A percentile compares a stretch with the other conserved stretches of the same genome.
Evolutionary conservation across 495 filamentous ascomycete genomes (phyloP).

Genomic region (Jackrogersella minutella): DNA sequence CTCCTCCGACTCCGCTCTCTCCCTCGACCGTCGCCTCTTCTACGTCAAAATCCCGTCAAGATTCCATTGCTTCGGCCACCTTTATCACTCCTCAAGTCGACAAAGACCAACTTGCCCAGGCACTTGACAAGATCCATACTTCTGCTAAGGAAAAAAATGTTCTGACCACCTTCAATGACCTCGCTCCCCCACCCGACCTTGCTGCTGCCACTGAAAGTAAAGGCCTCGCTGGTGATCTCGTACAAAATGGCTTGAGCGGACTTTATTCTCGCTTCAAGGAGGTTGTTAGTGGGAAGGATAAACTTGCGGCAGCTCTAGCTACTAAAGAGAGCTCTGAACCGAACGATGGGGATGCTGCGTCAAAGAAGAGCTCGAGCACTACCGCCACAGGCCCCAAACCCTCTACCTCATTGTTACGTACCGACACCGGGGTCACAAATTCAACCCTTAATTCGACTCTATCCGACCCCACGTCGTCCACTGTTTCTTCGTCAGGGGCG

Average conservation of each 20-base stretch:
- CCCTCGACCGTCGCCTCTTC: constrained; percentile 32
- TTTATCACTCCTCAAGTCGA: constrained; percentile 64
- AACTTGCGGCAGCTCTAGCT: constrained; percentile 40
- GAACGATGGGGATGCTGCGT: constrained; percentile 50
- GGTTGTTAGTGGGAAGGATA: constrained; percentile 70
- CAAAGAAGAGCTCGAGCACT: constrained; percentile 48
- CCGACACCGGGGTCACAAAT: constrained; percentile 48
- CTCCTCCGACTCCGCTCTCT: constrained; percentile 39
- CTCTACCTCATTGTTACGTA: constrained; percentile 41
- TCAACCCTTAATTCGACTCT: constrained; percentile 48
- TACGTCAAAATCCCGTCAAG: constrained; percentile 61
- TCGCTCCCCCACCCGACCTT: constrained; percentile 66
- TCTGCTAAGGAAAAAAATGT: constrained; percentile 79
- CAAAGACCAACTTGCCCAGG: constrained; percentile 72
- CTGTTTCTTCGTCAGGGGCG: constrained; percentile 47
- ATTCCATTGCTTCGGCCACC: constrained; percentile 70
- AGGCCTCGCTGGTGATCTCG: constrained; percentile 71
- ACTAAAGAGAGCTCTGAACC: constrained; percentile 40
- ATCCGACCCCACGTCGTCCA: constrained; percentile 49
- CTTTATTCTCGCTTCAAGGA: constrained; percentile 83
- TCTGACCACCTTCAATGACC: constrained; percentile 90
- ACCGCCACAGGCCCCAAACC: constrained; percentile 53
- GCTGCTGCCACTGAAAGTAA: constrained; percentile 68
- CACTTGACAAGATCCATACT: constrained; percentile 85
- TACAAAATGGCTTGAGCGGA: constrained; percentile 84